Conservation (phyloP, 2,329 filamentous ascomycete genomes). For the Cladobotryum mycophilum region DNA sequence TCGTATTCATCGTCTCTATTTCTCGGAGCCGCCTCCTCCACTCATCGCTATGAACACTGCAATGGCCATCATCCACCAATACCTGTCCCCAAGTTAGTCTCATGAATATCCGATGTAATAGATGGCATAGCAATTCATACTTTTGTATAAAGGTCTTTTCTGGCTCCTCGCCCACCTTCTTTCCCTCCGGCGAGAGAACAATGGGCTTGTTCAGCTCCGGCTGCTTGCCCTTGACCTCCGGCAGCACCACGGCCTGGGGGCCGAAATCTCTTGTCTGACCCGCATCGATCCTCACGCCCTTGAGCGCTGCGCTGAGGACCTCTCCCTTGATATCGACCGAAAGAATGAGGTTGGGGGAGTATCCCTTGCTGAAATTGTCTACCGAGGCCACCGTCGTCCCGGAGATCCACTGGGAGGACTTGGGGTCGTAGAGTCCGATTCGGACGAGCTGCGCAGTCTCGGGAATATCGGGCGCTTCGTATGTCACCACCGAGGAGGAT, state of each 20-base stretch:
- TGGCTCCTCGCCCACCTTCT: slow-evolving; percentile 45
- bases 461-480: slow-evolving; percentile 50
- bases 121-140: slow-evolving; percentile 35
- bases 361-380: slow-evolving; percentile 56
- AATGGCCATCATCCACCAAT: slow-evolving; percentile 59
- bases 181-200: slow-evolving; percentile 54
- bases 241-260: slow-evolving; percentile 48
- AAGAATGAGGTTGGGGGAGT: slow-evolving; percentile 50
- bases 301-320: slow-evolving; percentile 45
- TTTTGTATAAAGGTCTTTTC: slow-evolving; percentile 64
- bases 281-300: slow-evolving; percentile 56
- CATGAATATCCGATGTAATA: background rate
- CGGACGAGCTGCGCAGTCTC: slow-evolving; percentile 44
- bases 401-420: slow-evolving; percentile 42
- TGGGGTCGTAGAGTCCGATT: slow-evolving; percentile 50
- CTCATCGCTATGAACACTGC: slow-evolving; percentile 47
- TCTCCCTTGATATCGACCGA: slow-evolving; percentile 40
- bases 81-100: slow-evolving; percentile 42
- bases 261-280: slow-evolving; percentile 61
- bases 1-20: slow-evolving; percentile 31
- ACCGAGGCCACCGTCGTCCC: slow-evolving; percentile 50
- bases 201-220: slow-evolving; percentile 59
- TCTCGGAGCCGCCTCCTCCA: slow-evolving; percentile 40
- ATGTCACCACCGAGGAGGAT: slow-evolving; percentile 43
- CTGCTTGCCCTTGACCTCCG: slow-evolving; percentile 43